A percentile compares a stretch with the other conserved stretches of the same genome.
phyloP scores from a whole-genome alignment of 768 basidiomycete genomes.

The Candolleomyces aberdarensis region DNA sequence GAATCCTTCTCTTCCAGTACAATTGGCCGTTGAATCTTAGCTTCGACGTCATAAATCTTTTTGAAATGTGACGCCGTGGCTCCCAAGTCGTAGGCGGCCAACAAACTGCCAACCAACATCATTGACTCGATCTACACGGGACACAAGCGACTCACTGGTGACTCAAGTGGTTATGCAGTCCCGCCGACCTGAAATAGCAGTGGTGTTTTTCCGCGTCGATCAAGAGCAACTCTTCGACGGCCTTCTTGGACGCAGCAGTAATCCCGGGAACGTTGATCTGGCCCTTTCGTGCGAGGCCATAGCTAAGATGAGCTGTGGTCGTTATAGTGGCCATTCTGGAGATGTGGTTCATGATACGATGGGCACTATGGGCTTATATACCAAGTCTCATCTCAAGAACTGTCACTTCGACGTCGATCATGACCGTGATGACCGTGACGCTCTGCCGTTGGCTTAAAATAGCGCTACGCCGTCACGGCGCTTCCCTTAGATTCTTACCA shows the following conservation, averaged over 20 bases:
- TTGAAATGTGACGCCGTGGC: slow-evolving; percentile 43
- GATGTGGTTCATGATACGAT: neutral
- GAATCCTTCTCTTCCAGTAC: slow-evolving; percentile 31
- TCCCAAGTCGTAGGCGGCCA: slow-evolving; percentile 57
- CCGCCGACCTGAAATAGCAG: slow-evolving; percentile 39
- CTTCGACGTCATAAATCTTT: slow-evolving; percentile 46
- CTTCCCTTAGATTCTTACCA: too few species aligned
- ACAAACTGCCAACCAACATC: slow-evolving; percentile 31
- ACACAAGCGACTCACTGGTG: slow-evolving; percentile 46
- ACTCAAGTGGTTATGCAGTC: slow-evolving; percentile 56
- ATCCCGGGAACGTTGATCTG: slow-evolving; percentile 46
- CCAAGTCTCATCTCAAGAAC: too few species aligned
- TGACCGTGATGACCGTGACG: too few species aligned
- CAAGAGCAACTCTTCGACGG: slow-evolving; percentile 42
- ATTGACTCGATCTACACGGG: neutral
- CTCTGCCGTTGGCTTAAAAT: too few species aligned
- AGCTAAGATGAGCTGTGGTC: neutral
- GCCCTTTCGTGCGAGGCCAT: slow-evolving; percentile 24
- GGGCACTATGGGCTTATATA: too few species aligned
- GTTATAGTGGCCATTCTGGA: neutral
- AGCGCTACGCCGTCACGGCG: too few species aligned
- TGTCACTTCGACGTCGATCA: too few species aligned
- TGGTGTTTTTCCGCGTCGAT: slow-evolving; percentile 49
- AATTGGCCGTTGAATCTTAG: slow-evolving; percentile 36
- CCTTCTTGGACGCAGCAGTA: slow-evolving; percentile 38